Evolutionary conservation across 163 green algal species (phyloP).

Genomic region (Trebouxia gelatinosa): DNA sequence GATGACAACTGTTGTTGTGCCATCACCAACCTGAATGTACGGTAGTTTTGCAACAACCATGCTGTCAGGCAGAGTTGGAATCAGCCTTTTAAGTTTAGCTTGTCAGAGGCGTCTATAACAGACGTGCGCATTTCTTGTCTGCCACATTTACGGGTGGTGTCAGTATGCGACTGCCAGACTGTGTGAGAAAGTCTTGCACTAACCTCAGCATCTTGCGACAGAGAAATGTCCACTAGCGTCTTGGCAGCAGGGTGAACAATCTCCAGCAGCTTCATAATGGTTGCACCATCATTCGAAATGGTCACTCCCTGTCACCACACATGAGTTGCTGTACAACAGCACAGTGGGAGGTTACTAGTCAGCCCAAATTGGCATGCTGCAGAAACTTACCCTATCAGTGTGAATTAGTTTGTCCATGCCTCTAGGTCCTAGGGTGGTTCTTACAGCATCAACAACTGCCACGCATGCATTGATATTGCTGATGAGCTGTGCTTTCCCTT

Average conservation of each 20-base stretch:
- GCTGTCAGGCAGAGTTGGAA: no score
- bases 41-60: no score
- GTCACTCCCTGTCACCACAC: conserved; percentile 63
- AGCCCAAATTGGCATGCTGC: no score
- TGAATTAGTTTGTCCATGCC: conserved; percentile 99
- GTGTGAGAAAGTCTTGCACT: no score
- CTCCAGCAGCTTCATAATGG: conserved; percentile 99
- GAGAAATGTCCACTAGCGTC: conserved; percentile 92
- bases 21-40: conserved; percentile 96
- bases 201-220: conserved; percentile 92
- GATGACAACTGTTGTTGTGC: conserved; percentile 97
- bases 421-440: conserved; percentile 93
- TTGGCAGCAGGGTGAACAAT: conserved; percentile 98
- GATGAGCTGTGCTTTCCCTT: conserved; percentile 95
- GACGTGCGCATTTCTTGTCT: no score
- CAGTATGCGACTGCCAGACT: no score
- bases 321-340: no score
- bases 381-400: conserved; percentile 63
- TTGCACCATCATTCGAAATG: conserved; percentile 97
- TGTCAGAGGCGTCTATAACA: no score
- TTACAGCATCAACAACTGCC: conserved; percentile 91
- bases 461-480: conserved; percentile 99
- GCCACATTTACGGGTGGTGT: no score
- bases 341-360: no score
- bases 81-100: no score